These are phyloP conservation scores for Quercus lobata DNA, from an alignment of 331 rosid species.

Conservation along the genomic window DNA sequence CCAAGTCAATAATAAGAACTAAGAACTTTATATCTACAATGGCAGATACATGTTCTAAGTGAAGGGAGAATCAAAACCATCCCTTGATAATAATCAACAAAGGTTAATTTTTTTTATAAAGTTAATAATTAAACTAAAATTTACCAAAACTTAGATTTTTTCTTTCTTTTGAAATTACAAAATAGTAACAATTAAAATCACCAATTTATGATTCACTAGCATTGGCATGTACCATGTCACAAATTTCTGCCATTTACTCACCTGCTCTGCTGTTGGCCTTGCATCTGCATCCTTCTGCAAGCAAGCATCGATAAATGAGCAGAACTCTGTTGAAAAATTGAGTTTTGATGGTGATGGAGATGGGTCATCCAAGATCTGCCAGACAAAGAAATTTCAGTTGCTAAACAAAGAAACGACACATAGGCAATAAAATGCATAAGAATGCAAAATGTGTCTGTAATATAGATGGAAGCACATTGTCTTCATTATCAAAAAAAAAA, in stretches of 20 bases:
- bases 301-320: conserved; percentile 88
- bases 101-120: background rate
- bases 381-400: conserved; percentile 16
- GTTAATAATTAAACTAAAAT: background rate
- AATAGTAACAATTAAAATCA: background rate
- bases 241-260: conserved; percentile 23
- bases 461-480: background rate
- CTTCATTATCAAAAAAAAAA: background rate
- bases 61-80: background rate
- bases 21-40: background rate
- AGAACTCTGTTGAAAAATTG: conserved; percentile 82
- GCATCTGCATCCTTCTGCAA: conserved; percentile 81
- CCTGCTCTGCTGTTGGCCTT: conserved; percentile 97
- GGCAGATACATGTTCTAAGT: background rate
- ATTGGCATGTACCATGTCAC: conserved; percentile 4
- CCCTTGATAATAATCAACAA: background rate
- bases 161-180: background rate
- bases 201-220: background rate
- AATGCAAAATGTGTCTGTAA: background rate
- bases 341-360: conserved; percentile 86
- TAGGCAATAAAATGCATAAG: conserved; percentile 2
- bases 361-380: conserved; percentile 92
- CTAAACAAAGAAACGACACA: background rate
- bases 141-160: background rate
- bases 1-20: background rate